Evolutionary conservation across 1,284 basidiomycete species (phyloP).

Genomic region (Cutaneotrichosporon daszewskae): DNA sequence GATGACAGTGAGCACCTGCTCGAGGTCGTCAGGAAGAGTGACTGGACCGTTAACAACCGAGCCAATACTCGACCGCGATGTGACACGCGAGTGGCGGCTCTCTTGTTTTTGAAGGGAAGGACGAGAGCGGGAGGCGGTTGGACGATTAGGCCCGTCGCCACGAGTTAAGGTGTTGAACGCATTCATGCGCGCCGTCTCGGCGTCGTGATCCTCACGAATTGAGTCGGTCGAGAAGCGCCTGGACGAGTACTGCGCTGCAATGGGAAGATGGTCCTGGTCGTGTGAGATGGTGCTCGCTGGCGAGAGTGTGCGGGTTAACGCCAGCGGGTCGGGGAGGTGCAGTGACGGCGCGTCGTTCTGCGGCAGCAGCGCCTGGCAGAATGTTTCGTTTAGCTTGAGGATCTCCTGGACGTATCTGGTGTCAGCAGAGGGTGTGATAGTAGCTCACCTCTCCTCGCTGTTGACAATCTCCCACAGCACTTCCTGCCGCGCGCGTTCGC

Average conservation of each 20-base stretch:
- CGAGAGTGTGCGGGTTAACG: constrained; percentile 23
- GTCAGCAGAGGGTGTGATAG: constrained; percentile 1
- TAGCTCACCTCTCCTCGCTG: constrained; percentile 80
- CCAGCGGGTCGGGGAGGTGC: constrained; percentile 43
- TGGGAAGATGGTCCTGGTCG: constrained; percentile 56
- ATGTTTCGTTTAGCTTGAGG: constrained; percentile 83
- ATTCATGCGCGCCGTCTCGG: constrained; percentile 22
- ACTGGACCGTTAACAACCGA: constrained; percentile 12
- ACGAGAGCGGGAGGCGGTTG: not conserved
- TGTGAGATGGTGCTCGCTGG: constrained; percentile 4
- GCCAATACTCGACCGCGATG: constrained; percentile 18
- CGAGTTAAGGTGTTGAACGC: constrained; percentile 36
- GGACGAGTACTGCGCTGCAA: constrained; percentile 69
- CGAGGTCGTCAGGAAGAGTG: constrained; percentile 75
- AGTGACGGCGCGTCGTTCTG: constrained; percentile 54
- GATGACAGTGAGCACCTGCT: constrained; percentile 75
- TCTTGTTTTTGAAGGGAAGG: not conserved
- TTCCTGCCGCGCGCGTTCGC: constrained; percentile 92
- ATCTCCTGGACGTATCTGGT: constrained; percentile 84
- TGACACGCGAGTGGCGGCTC: constrained; percentile 7
- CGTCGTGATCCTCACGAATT: not conserved
- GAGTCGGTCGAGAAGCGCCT: constrained; percentile 14
- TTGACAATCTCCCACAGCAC: constrained; percentile 97
- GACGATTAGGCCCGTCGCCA: constrained; percentile 1
- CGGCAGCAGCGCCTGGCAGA: constrained; percentile 83